Evolutionary conservation across 129 eudicot species (phyloP).

Genomic region (Lactuca saligna): DNA sequence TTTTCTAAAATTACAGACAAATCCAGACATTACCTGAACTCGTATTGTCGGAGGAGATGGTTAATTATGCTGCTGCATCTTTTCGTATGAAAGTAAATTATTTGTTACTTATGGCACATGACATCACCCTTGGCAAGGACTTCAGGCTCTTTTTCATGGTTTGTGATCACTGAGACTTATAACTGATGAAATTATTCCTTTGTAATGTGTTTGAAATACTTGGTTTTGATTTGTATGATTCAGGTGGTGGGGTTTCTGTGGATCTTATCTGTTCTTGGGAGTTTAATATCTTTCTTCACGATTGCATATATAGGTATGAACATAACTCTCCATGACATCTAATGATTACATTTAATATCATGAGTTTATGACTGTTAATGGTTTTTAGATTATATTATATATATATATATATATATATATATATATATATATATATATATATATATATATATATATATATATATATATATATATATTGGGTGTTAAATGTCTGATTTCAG

Average conservation of each 20-base stretch:
- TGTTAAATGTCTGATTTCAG: slow-evolving; percentile 37
- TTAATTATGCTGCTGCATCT: slow-evolving; percentile 87
- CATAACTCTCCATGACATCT: slow-evolving; percentile 27
- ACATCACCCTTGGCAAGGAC: slow-evolving; percentile 94
- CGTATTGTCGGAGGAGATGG: slow-evolving; percentile 93
- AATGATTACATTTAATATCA: too few relatives aligned
- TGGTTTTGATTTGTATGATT: slow-evolving; percentile 11
- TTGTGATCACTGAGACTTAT: slow-evolving; percentile 28
- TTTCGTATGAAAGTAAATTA: slow-evolving; percentile 89
- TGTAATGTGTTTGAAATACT: not conserved
- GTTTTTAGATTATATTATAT: too few relatives aligned
- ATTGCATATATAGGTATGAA: slow-evolving; percentile 82
- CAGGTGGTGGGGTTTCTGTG: slow-evolving; percentile 92
- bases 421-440: too few relatives aligned
- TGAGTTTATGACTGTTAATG: too few relatives aligned
- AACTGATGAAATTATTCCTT: not conserved
- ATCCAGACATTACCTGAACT: slow-evolving; percentile 71
- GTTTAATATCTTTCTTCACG: slow-evolving; percentile 77
- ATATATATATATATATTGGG: too few relatives aligned
- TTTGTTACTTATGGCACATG: slow-evolving; percentile 93
- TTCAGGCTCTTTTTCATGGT: slow-evolving; percentile 93
- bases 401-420: too few relatives aligned
- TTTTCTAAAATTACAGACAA: slow-evolving; percentile 51
- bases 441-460: too few relatives aligned
- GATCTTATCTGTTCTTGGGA: slow-evolving; percentile 89